Base-by-base conservation (phyloP, 108 stramenopile genomes). In the Skeletonema potamos region DNA sequence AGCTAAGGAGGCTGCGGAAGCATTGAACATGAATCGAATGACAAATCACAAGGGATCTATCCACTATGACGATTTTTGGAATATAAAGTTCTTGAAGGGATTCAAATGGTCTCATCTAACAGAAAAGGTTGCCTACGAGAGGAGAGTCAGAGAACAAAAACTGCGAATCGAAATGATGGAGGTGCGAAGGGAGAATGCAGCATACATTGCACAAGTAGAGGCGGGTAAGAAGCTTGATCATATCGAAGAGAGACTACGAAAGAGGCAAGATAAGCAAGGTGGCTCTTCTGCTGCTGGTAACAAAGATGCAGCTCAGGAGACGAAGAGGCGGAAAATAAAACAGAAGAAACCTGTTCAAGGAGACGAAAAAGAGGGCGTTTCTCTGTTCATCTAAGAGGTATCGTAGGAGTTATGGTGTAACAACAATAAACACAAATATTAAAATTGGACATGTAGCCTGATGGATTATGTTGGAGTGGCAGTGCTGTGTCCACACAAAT, bases 31-130 rank as follows among this genome's bases (percentile, higher is more conserved):
- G 82, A 94, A 88, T 6, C 81, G 91, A 4, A 84, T 96, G 30
- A 82, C 90, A 0, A 89, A 85, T 63, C 87, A 94, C 67, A 95
- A 95, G 62, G 76, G 93, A n/a, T 85, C 74, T 66, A 67, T 81
- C 0, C 91, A 95, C 58, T 89, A 82, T 81, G 93, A 96, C 46
- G 96, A 96, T 72, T 78, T 96, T 46, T 99, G 98, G 98, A 95
- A 93, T 75, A 43, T 99, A 56, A 99, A 98, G 69, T 98, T 97
- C 76, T 66, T 99, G 58, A 66, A 66, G 6, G 94, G 93, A 29
- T 99, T 99, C 84, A 89, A 96, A 68, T 99, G 98, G 98, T 81
- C 85, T 18, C 94, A 96, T 64, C 77, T 99, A 29, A 97, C 98
- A 18, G 98, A 99, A 82, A 98, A 98, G 84, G 90, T 97, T 10